Evolutionary conservation across 2,329 filamentous ascomycete genomes (phyloP).

Genomic region (Arthroderma sp.): DNA sequence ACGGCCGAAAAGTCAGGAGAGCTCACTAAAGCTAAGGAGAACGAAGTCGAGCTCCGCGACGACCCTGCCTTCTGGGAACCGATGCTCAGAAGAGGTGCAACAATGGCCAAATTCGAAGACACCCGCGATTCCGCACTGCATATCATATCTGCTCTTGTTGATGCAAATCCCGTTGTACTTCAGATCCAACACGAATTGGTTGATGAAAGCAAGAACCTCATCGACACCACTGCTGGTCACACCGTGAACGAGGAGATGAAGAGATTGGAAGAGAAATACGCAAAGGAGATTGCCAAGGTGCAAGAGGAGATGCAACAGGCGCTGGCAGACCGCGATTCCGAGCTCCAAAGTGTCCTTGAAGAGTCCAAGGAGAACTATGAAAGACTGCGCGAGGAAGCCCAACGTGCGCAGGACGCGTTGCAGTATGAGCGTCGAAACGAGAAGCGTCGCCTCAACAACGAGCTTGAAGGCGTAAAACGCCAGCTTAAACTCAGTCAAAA

Average conservation of each 20-base stretch:
- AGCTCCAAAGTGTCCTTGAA: slow-evolving; percentile 1
- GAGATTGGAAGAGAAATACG: slow-evolving; percentile 4
- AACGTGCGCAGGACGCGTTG: slow-evolving; percentile 1
- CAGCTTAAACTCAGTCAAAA: slow-evolving; percentile 2
- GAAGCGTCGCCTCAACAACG: slow-evolving; percentile 1
- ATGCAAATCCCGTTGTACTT: slow-evolving; percentile 1
- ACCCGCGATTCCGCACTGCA: not conserved
- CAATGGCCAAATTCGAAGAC: slow-evolving; percentile 1
- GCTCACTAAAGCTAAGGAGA: slow-evolving; percentile 1
- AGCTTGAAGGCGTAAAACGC: slow-evolving; percentile 3
- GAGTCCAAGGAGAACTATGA: slow-evolving; percentile 5
- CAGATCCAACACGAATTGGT: slow-evolving; percentile 3
- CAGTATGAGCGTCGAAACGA: slow-evolving; percentile 4
- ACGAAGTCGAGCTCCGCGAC: not conserved
- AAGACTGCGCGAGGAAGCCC: slow-evolving; percentile 1
- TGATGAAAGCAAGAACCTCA: slow-evolving; percentile 1
- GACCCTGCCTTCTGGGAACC: slow-evolving; percentile 4
- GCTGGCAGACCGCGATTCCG: slow-evolving; percentile 1
- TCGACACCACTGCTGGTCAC: slow-evolving; percentile 1
- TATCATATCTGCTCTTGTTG: not conserved
- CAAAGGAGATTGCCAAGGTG: slow-evolving; percentile 1
- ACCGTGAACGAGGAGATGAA: slow-evolving; percentile 4
- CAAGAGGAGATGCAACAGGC: slow-evolving; percentile 4
- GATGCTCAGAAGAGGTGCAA: slow-evolving; percentile 3
- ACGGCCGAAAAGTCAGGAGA: slow-evolving; percentile 4